Base-by-base conservation (phyloP, 176 grass and related monocot genomes). In the Chrysopogon serrulatus region DNA sequence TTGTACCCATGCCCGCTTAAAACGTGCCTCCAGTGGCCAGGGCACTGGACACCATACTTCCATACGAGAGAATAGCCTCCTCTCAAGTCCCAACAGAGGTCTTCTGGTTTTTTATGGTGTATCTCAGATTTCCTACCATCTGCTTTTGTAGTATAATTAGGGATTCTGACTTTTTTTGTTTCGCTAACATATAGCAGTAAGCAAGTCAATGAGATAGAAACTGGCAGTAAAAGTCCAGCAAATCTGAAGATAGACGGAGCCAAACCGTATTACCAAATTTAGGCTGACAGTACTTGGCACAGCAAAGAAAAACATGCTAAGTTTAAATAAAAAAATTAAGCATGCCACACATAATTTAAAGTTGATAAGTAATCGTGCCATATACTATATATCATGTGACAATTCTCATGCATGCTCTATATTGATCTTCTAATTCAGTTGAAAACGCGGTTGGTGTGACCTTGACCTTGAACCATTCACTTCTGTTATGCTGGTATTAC, bases 391-490 rank as follows among this genome's bases (percentile, higher is more conserved):
- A 53, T 36, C 32, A 37, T 33, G 14, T 7, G 70, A 62, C 70
- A 39, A 19, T 74, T 84, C 75, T 76, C 5, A 45, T 45, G 45
- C 45, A 48, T 26, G 24, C 34, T 51, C 47, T 68, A 84, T 59
- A 34, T 76, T 23, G 2, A 81, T 70, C 64, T 35, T 35, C 11
- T 41, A 13, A 13, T 68, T 64, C 42, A 36, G n/a, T 32, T 12
- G 56, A 65, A 19, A 28, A 82, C 43, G 27, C 83, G 47, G 53
- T 86, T 86, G 34, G 33, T 90, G 53, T 37, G 65, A 90, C 33
- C 21, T 82, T 90, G 83, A 82, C 83, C 53, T 82, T 86, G 78
- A 82, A 86, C 37, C 3, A 17, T 64, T 72, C 41, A 83, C 33
- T 83, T 18, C 11, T 12, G 40, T 74, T 40, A 40, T 51, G 21